A percentile compares a stretch with the other conserved stretches of the same genome.
phyloP scores from a whole-genome alignment of 176 grass and related monocot genomes.

The Oryza officinalis region DNA sequence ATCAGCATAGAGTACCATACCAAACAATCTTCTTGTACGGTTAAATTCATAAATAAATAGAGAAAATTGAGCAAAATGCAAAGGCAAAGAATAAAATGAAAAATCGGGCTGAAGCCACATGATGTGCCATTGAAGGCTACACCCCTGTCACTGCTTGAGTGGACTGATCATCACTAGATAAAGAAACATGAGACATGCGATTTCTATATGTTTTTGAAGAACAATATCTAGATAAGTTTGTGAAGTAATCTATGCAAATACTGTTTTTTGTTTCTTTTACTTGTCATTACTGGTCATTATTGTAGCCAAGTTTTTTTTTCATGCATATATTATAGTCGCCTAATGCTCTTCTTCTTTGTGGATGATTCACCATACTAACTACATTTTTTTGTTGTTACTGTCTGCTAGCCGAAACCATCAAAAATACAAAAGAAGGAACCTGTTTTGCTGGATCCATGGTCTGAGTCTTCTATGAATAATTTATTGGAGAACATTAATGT shows the following conservation, averaged over 20 bases:
- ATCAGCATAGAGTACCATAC: not conserved
- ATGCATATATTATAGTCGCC: conserved; percentile 8
- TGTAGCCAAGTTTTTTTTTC: conserved; percentile 17
- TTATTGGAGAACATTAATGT: conserved; percentile 57
- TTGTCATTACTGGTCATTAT: not conserved
- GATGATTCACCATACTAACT: not conserved
- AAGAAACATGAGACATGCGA: not conserved
- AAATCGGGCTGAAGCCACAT: not conserved
- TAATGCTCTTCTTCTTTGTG: not conserved
- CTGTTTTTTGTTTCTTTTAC: conserved; percentile 12
- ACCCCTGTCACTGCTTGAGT: not conserved
- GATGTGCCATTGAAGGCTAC: not conserved
- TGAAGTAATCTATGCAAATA: not conserved
- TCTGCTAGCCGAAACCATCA: conserved; percentile 42
- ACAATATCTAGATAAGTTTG: not conserved
- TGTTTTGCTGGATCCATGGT: conserved; percentile 73
- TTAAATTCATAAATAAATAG: not conserved
- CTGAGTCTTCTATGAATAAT: conserved; percentile 45
- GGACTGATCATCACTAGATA: not conserved
- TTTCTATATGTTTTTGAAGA: not conserved
- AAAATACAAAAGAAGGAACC: conserved; percentile 52
- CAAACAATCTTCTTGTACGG: not conserved
- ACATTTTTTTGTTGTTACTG: conserved; percentile 24
- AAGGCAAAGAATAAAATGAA: not conserved
- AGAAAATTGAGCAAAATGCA: not conserved